Conservation (phyloP, 305 asterid species). For the Nicotiana rustica region DNA sequence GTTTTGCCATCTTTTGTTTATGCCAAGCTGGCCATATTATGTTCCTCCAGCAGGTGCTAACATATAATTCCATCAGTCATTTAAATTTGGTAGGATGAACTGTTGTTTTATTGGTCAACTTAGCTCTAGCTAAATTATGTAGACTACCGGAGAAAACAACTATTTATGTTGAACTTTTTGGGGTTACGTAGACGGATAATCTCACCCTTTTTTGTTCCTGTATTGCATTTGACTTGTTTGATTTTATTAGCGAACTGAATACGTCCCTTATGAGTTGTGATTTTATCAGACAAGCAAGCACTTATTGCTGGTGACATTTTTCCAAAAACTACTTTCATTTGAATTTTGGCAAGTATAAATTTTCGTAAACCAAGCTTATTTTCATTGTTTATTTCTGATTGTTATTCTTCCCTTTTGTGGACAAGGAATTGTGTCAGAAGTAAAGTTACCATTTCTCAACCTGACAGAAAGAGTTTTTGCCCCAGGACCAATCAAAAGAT, state of each 20-base stretch:
- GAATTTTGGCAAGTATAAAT: background rate
- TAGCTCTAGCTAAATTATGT: conserved; percentile 28
- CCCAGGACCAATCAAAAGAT: background rate
- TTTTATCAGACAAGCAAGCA: background rate
- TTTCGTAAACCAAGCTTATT: background rate
- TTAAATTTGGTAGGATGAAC: conserved; percentile 31
- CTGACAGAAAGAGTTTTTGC: background rate
- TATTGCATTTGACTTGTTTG: background rate
- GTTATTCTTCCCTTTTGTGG: background rate
- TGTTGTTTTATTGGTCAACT: conserved; percentile 23
- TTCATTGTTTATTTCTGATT: background rate
- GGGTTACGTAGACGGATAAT: conserved; percentile 6
- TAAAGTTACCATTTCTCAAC: no score
- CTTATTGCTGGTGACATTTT: background rate
- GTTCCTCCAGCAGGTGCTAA: conserved; percentile 19
- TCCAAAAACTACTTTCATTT: background rate
- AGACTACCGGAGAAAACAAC: background rate
- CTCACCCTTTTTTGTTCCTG: background rate
- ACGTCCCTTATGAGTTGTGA: background rate
- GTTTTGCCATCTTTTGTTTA: conserved; percentile 20
- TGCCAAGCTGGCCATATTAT: conserved; percentile 27
- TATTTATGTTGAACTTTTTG: conserved; percentile 22
- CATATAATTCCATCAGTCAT: conserved; percentile 30
- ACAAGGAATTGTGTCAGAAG: background rate
- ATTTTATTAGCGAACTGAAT: background rate